These are phyloP conservation scores for Eucalyptus marginata DNA, from an alignment of 345 rosid genomes.

Conservation along the genomic window DNA sequence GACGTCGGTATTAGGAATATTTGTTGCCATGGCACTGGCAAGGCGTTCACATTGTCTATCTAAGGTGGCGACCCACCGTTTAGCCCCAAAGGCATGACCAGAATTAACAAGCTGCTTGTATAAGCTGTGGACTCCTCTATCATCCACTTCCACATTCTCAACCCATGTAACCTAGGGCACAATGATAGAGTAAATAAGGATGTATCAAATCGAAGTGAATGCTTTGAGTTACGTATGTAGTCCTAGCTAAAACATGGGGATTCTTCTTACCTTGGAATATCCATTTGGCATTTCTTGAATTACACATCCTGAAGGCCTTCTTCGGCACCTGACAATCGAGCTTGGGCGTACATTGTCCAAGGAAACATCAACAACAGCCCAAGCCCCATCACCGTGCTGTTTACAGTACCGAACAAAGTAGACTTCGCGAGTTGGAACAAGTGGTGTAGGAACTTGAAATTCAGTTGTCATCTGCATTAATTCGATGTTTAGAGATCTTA, in stretches of 20 bases:
- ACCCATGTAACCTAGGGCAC: slow-evolving; percentile 78
- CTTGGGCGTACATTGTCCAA: slow-evolving; percentile 58
- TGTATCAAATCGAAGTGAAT: neutral
- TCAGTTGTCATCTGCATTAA: slow-evolving; percentile 73
- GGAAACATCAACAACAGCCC: slow-evolving; percentile 97
- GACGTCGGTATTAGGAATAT: slow-evolving; percentile 33
- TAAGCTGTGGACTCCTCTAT: slow-evolving; percentile 43
- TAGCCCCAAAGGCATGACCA: slow-evolving; percentile 83
- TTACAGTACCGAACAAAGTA: slow-evolving; percentile 71
- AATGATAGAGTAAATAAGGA: neutral
- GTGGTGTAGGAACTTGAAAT: slow-evolving; percentile 65
- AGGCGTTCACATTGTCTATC: slow-evolving; percentile 81
- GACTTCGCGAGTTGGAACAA: slow-evolving; percentile 69
- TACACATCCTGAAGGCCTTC: slow-evolving; percentile 87
- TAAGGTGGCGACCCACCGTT: slow-evolving; percentile 75
- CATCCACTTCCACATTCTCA: slow-evolving; percentile 88
- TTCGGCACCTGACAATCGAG: slow-evolving; percentile 33
- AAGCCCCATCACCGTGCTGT: slow-evolving; percentile 57
- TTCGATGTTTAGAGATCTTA: neutral
- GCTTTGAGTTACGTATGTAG: neutral
- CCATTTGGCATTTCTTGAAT: slow-evolving; percentile 78
- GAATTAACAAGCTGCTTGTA: slow-evolving; percentile 49
- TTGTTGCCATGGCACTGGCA: slow-evolving; percentile 55
- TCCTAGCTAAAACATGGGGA: neutral
- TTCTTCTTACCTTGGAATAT: slow-evolving; percentile 47